Evolutionary conservation across 1,284 basidiomycete genomes (phyloP), one percentile per base, ranked within the genome.

Genomic region (Boletus sp.): DNA sequence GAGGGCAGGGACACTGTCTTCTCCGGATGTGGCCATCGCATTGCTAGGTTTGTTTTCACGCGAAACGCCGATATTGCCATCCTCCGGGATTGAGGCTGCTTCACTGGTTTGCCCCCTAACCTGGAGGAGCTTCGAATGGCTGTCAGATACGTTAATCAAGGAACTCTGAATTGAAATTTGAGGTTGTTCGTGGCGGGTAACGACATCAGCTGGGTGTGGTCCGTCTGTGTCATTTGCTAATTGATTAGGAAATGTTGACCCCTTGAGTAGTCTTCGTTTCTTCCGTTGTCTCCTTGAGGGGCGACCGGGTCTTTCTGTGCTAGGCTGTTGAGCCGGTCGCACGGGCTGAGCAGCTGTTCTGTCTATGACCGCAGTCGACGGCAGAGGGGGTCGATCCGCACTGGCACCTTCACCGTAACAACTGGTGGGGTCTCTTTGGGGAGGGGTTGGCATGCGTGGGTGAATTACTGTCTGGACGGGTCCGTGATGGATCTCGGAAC

Each of bases 271-370:
- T 20, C 1, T 52, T 33, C 48, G 65, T 30, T 38, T 65, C 42
- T 46, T 69, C 30, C 61, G 53, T 23, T 10, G 0, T 43, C 34
- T 65, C 16, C 25, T 59, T 4, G 13, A 25, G 9, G 20, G 7
- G 23, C 35, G 51, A 38, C 35, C 19, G 1, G 13, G 16, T 23
- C 14, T 48, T 32, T 49, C 23, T 1, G 38, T 22, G 14, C 26
- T 22, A 29, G 36, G 19, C 17, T 45, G 46, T 12, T 41, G 44
- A 30, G 34, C 45, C 2, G 22, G 38, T 36, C 4, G 46, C 22
- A 27, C 42, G 4, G 32, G 39, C 32, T 40, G 58, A 20, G 14
- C 33, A 29, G 22, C 13, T 10, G 42, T 20, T 20, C 7, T 26
- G 4, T 25, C 34, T 13, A 26, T 10, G 20, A 29, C 32, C 16